These are phyloP conservation scores for Paraphaeosphaeria minitans DNA, from an alignment of 2,329 filamentous ascomycete genomes.

Conservation along the genomic window DNA sequence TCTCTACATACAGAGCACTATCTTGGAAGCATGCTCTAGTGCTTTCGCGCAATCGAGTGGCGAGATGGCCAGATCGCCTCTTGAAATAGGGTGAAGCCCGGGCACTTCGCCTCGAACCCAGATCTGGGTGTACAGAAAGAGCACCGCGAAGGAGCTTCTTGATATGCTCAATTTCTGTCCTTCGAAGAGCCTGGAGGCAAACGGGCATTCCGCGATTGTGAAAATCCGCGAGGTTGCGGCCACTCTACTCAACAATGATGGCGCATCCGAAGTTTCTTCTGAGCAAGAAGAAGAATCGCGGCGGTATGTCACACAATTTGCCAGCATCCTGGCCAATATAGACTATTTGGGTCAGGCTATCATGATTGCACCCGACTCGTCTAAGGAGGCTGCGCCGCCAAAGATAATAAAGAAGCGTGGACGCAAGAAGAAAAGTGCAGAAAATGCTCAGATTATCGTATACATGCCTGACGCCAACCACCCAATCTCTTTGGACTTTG, in stretches of 20 bases:
- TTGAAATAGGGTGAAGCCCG: conserved; percentile 12
- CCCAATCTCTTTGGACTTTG: neutral
- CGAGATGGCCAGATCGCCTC: conserved; percentile 10
- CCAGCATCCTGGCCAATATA: conserved; percentile 19
- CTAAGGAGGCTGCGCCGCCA: neutral
- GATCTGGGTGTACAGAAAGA: conserved; percentile 22
- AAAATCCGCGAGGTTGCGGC: conserved; percentile 25
- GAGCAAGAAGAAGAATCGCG: conserved; percentile 20
- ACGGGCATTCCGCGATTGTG: conserved; percentile 23
- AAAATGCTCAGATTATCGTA: neutral
- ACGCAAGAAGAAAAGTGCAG: neutral
- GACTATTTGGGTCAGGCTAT: conserved; percentile 18
- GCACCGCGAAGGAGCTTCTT: conserved; percentile 21
- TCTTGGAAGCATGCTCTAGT: conserved; percentile 21
- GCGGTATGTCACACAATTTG: conserved; percentile 20
- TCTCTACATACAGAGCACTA: conserved; percentile 23
- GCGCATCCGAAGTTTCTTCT: conserved; percentile 11
- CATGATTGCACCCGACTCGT: neutral
- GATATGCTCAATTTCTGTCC: conserved; percentile 23
- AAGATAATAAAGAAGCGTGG: neutral
- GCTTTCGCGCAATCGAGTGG: conserved; percentile 15
- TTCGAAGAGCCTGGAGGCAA: conserved; percentile 19
- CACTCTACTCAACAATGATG: conserved; percentile 16
- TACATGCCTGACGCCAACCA: neutral
- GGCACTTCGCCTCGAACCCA: conserved; percentile 16